Percentiles rank a stretch among this genome's conserved stretches.
Conservation (phyloP, 495 filamentous ascomycete species). For the Glonium stellatum region DNA sequence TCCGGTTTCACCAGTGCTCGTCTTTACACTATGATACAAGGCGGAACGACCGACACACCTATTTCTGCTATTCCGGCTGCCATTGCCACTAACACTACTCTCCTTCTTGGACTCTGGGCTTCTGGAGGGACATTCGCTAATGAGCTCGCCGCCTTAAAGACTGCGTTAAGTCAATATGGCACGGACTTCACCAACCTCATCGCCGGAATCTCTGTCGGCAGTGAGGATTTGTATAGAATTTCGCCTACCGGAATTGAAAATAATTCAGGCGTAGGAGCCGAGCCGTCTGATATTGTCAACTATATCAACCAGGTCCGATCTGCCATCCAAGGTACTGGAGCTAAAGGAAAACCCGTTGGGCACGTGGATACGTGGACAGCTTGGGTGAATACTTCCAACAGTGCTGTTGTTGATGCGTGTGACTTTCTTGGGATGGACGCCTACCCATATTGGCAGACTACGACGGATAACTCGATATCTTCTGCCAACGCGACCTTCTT, state of each 20-base stretch:
- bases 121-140: conserved; percentile 59
- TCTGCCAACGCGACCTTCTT: conserved; percentile 43
- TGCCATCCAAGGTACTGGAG: conserved; percentile 49
- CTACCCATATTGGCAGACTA: conserved; percentile 9
- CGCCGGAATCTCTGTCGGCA: conserved; percentile 79
- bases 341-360: conserved; percentile 55
- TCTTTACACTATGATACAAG: conserved; percentile 59
- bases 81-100: conserved; percentile 58
- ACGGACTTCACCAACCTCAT: conserved; percentile 53
- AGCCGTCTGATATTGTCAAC: conserved; percentile 49
- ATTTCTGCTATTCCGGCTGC: conserved; percentile 72
- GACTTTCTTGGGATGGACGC: conserved; percentile 22
- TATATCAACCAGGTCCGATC: conserved; percentile 60
- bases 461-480: conserved; percentile 39
- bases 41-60: conserved; percentile 49
- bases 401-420: conserved; percentile 50
- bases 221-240: conserved; percentile 80
- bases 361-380: conserved; percentile 91
- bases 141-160: conserved; percentile 60
- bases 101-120: conserved; percentile 74
- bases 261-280: conserved; percentile 50
- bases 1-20: conserved; percentile 69
- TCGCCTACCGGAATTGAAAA: conserved; percentile 48
- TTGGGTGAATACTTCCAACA: conserved; percentile 70
- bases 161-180: conserved; percentile 56